Evolutionary conservation across 495 filamentous ascomycete species (phyloP), one percentile per base, ranked within the genome.

Genomic region (Hypoxylon perforatum): DNA sequence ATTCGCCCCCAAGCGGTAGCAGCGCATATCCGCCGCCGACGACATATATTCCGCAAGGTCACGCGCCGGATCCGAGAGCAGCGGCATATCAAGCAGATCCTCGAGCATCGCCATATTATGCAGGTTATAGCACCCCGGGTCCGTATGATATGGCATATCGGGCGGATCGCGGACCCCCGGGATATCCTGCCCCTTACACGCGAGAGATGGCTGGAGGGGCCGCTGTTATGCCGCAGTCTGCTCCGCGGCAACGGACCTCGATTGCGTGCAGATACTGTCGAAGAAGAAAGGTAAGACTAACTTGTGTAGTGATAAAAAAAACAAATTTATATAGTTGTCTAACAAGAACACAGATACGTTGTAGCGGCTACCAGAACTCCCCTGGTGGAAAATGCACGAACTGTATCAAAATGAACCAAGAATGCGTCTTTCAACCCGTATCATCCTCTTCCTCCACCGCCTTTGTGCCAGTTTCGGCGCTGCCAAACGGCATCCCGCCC

Each of bases 211-310:
- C 28, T 57, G 22, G 62, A 55, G 59, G 64, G 46, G 51, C 71
- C 73, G 61, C 70, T 14, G 71, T 72, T 38, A 76, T 76, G 35
- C 70, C 70, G 18, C 79, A 79, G 49, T 77, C 79, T 22, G 81
- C 81, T 12, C 81, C 81, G 6, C 73, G 81, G 39, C 81, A 84
- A 55, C 71, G 81, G 14, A 84, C 81, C 4, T 84, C 81, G 1
- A 84, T 84, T 64, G 81, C 81, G 14, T 84, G 81, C 63, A 77
- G 78, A 28, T 84, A 84, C 36, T 84, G 81, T 63, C 55, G 81
- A 9, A 81, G 82, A 66, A 69, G 81, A 68, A 84, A 84, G 81
- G 81, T 82, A 30, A 69, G 66, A 15, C 12, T 19, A 14, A 17
- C 19, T 54, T 52, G 30, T 38, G 56, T 11, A n/a, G 38, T 50